These are phyloP conservation scores for Pleurozium schreberi DNA, from an alignment of 225 moss, liverwort and hornwort genomes.

Conservation along the genomic window DNA sequence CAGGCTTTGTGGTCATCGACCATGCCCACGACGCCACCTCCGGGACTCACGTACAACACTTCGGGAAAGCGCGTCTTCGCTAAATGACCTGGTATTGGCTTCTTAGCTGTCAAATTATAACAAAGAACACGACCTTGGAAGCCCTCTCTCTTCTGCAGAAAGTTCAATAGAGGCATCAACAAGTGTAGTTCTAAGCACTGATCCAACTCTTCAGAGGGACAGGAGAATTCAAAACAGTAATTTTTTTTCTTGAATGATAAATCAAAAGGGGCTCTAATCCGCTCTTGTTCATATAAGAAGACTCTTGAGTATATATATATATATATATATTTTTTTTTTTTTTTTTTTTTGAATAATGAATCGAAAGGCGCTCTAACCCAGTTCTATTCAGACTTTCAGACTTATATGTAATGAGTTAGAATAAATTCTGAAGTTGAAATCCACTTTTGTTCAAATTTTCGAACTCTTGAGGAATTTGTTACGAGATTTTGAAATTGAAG, in stretches of 20 bases:
- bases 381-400: neutral
- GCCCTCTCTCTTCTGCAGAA: neutral
- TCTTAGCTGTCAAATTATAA: constrained; percentile 38
- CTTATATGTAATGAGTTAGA: no score
- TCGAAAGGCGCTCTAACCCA: neutral
- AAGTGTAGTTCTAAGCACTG: neutral
- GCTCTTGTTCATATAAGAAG: neutral
- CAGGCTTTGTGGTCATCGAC: constrained; percentile 32
- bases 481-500: neutral
- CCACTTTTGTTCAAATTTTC: neutral
- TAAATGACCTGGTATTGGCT: constrained; percentile 37
- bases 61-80: constrained; percentile 41
- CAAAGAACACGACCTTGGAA: constrained; percentile 35
- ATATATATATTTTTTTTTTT: no score
- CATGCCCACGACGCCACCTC: constrained; percentile 69
- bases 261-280: neutral
- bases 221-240: neutral
- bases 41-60: constrained; percentile 34
- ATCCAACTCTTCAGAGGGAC: neutral
- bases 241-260: neutral
- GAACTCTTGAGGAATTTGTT: neutral
- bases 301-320: no score
- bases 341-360: neutral
- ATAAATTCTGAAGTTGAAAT: neutral
- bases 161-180: neutral